phyloP scores from a whole-genome alignment of 352 stramenopile species.

The Phytopythium vexans region DNA sequence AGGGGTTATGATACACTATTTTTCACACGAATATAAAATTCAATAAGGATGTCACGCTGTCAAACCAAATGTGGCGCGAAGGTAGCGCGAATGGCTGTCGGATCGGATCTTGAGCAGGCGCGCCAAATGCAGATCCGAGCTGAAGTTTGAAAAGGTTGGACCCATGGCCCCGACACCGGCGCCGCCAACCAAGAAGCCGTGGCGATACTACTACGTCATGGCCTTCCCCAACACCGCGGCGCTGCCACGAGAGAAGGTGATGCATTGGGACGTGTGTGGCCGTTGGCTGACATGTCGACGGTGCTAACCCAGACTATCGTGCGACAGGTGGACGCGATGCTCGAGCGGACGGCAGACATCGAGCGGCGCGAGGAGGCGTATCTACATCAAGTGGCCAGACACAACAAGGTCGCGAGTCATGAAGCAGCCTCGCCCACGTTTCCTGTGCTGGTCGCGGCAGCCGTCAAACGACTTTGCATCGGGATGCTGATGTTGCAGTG shows the following conservation, averaged over 20 bases:
- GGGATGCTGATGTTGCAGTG: conserved; percentile 18
- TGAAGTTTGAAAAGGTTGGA: too few species aligned
- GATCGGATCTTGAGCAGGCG: conserved; percentile 36
- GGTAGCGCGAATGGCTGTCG: conserved; percentile 8
- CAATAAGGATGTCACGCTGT: neutral
- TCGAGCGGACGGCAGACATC: conserved; percentile 37
- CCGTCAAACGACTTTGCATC: conserved; percentile 26
- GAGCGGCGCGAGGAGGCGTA: conserved; percentile 54
- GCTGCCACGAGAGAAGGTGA: conserved; percentile 35
- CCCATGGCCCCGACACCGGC: conserved; percentile 4
- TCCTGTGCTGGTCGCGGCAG: conserved; percentile 14
- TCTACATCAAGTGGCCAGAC: conserved; percentile 24
- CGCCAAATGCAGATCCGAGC: neutral
- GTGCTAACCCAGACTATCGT: too few species aligned
- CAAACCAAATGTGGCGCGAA: conserved; percentile 18
- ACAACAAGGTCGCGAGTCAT: conserved; percentile 20
- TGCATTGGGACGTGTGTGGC: conserved; percentile 4
- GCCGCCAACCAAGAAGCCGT: conserved; percentile 42
- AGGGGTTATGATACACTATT: too few species aligned
- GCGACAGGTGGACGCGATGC: conserved; percentile 40
- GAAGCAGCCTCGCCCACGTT: conserved; percentile 14
- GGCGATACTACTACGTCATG: conserved; percentile 70
- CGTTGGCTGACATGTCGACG: too few species aligned
- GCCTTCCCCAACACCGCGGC: conserved; percentile 29
- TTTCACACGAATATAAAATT: neutral